Conservation (phyloP, 768 basidiomycete genomes). For the Cyathus striatus region DNA sequence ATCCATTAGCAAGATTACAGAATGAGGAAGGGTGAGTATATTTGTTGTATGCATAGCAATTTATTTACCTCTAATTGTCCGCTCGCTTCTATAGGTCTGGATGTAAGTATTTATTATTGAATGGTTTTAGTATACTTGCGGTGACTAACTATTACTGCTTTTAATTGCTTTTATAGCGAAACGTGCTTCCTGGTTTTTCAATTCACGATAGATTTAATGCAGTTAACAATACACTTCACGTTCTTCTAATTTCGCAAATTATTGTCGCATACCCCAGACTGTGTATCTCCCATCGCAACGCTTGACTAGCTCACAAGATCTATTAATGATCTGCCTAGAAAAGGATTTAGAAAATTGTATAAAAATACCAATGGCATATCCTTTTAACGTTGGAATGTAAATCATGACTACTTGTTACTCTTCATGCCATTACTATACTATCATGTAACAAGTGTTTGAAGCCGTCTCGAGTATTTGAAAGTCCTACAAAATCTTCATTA, state of each 20-base stretch:
- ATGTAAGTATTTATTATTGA: not conserved
- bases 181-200: slow-evolving; percentile 93
- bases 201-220: slow-evolving; percentile 51
- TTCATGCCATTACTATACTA: no score
- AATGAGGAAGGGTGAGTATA: slow-evolving; percentile 70
- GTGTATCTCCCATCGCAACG: slow-evolving; percentile 17
- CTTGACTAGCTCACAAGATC: slow-evolving; percentile 4
- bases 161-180: slow-evolving; percentile 49
- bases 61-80: not conserved
- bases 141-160: not conserved
- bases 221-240: not conserved
- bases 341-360: not conserved
- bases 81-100: not conserved
- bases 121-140: not conserved
- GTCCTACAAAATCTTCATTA: no score
- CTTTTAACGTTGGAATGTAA: no score
- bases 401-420: no score
- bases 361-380: no score
- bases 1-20: slow-evolving; percentile 69
- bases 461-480: no score
- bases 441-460: no score
- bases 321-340: slow-evolving; percentile 3
- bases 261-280: slow-evolving; percentile 17
- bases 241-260: slow-evolving; percentile 8
- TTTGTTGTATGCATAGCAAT: slow-evolving; percentile 4